Percentiles rank a stretch among this genome's conserved stretches.
Conservation (phyloP, 1,284 basidiomycete species). For the Cutaneotrichosporon dermatis region DNA sequence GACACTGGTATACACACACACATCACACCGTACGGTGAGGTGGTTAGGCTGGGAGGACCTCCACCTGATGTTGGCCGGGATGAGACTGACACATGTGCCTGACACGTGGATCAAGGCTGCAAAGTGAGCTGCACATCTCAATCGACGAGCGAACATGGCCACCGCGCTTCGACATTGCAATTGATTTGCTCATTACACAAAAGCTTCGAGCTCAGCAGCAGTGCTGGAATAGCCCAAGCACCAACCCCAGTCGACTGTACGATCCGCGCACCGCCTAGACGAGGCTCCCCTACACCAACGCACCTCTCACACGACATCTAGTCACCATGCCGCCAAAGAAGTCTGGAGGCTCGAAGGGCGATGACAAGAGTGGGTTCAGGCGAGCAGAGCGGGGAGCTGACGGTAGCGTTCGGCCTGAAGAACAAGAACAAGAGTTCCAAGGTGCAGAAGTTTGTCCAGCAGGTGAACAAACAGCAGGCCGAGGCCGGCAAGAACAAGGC, state of each 20-base stretch:
- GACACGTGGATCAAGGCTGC: neutral
- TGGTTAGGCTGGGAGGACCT: too few relatives aligned
- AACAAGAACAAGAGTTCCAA: slow-evolving; percentile 95
- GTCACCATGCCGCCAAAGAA: slow-evolving; percentile 43
- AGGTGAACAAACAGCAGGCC: slow-evolving; percentile 66
- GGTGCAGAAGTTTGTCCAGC: slow-evolving; percentile 77
- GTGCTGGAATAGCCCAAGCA: neutral
- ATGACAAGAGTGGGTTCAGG: slow-evolving; percentile 35
- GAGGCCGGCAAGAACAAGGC: slow-evolving; percentile 72
- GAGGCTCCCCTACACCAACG: neutral
- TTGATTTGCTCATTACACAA: neutral
- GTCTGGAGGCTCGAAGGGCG: slow-evolving; percentile 22
- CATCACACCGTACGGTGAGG: too few relatives aligned
- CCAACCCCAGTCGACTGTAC: neutral
- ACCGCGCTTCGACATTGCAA: too few relatives aligned
- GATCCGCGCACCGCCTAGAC: neutral
- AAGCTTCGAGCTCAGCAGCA: neutral
- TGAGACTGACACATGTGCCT: neutral
- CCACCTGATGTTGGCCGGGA: too few relatives aligned
- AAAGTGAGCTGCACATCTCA: neutral
- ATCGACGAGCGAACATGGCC: too few relatives aligned
- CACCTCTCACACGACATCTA: neutral
- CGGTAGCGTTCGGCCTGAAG: slow-evolving; percentile 74
- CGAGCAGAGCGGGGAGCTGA: neutral
- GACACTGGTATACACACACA: too few relatives aligned